Evolutionary conservation across 805 yeast genomes (phyloP), one percentile per base, ranked within the genome.

Genomic region (Saturnispora dispora): DNA sequence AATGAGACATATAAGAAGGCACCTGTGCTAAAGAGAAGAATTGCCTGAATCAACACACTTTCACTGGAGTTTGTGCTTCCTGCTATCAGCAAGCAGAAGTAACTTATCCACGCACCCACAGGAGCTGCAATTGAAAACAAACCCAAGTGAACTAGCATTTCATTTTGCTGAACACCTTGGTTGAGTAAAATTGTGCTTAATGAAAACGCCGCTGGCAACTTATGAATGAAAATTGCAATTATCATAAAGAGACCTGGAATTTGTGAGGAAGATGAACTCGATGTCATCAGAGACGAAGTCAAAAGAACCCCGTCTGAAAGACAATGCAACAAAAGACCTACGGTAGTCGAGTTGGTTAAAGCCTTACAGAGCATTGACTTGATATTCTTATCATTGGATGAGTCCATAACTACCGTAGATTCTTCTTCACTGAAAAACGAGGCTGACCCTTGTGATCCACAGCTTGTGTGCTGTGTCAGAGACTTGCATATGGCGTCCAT

Each of bases 151-250:
- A 73, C 62, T 47, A 71, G 56, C 22, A 78, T 68, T 25, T 65
- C 55, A 22, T 57, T 46, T 33, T 58, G 52, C 32, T 69, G 45
- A 2, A 56, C 25, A 2, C 73, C 52, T 4, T 72, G 70, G 35
- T 68, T 66, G 10, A 77, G 58, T 30, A 85, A 68, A 15, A 83
- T 70, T 1, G 86, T 73, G 4, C 78, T 63, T 41, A 85, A 70
- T 40, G 89, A 84, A 62, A 85, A 82, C 5, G 88, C 74, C 0
- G 91, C 83, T 0, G 93, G 93, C 5, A 85, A 69, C 63, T 85
- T 85, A 69, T 85, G 93, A 32, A 83, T 60, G 53, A 85, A 71
- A 28, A 85, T 77, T 11, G 87, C 82, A 11, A 81, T 47, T 45
- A 82, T 76, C 47, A 85, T 78, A 37, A 80, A 57, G 3, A 61